Percentiles rank a stretch among this genome's conserved stretches.
Conservation (phyloP, 1,284 basidiomycete species). For the Trametes pubescens region DNA sequence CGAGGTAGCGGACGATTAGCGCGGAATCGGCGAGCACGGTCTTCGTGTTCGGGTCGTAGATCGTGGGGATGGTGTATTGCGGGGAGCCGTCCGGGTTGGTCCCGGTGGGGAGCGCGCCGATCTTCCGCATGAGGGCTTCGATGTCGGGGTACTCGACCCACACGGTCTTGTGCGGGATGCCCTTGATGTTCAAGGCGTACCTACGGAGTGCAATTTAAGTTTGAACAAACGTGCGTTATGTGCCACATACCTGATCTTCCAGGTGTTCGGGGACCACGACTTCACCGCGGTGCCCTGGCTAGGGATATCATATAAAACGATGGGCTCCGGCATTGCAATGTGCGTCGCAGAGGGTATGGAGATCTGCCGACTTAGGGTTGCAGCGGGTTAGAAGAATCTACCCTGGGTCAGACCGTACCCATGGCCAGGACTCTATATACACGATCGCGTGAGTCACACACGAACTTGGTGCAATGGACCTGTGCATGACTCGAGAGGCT, state of each 20-base stretch:
- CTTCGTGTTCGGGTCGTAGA: conserved; percentile 39
- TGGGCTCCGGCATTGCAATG: conserved; percentile 19
- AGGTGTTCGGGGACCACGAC: conserved; percentile 33
- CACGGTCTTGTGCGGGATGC: conserved; percentile 43
- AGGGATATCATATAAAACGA: conserved; percentile 41
- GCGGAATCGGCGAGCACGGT: conserved; percentile 42
- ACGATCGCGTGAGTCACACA: neutral
- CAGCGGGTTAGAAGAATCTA: neutral
- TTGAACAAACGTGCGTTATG: neutral
- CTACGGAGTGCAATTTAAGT: conserved; percentile 26
- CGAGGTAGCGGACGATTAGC: conserved; percentile 45
- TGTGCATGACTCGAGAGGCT: neutral
- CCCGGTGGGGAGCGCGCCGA: conserved; percentile 40
- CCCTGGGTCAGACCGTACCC: neutral
- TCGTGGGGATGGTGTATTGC: conserved; percentile 45
- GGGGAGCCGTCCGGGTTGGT: conserved; percentile 34
- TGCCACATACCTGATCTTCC: conserved; percentile 37
- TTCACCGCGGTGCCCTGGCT: conserved; percentile 11
- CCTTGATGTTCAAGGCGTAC: conserved; percentile 44
- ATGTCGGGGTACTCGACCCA: conserved; percentile 49
- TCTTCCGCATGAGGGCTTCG: conserved; percentile 36
- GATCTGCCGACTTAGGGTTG: neutral
- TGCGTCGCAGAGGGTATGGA: neutral
- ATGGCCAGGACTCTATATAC: neutral
- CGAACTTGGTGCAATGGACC: neutral